A percentile compares a stretch with the other conserved stretches of the same genome.
These are phyloP conservation scores for Penicillium samsonianum DNA, from an alignment of 495 filamentous ascomycete genomes.

Conservation along the genomic window DNA sequence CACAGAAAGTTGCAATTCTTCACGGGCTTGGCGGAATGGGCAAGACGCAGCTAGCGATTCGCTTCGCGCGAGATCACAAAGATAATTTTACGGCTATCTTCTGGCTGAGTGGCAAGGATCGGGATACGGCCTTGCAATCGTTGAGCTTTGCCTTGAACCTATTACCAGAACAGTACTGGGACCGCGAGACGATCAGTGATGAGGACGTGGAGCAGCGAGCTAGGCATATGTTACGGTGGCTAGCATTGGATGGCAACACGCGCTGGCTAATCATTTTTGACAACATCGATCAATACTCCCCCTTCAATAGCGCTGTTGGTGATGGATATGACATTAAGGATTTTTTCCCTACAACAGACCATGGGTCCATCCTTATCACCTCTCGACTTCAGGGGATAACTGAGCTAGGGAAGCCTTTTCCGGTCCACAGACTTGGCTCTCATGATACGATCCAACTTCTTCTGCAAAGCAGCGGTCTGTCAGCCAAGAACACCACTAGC, in stretches of 20 bases:
- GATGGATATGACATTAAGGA: conserved; percentile 34
- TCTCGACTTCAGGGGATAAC: conserved; percentile 36
- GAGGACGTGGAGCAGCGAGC: conserved; percentile 22
- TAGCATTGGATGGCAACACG: conserved; percentile 29
- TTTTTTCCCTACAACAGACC: conserved; percentile 38
- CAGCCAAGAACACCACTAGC: neutral
- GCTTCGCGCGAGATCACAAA: conserved; percentile 35
- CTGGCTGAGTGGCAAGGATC: conserved; percentile 35
- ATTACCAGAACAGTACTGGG: conserved; percentile 15
- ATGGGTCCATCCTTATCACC: conserved; percentile 46
- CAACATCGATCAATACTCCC: conserved; percentile 43
- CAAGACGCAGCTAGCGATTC: conserved; percentile 46
- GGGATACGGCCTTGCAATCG: conserved; percentile 22
- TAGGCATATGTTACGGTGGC: conserved; percentile 27
- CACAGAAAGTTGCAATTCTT: conserved; percentile 34
- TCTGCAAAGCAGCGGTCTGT: conserved; percentile 21
- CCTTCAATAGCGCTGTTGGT: conserved; percentile 13
- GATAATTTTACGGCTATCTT: conserved; percentile 32
- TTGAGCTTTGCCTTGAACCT: conserved; percentile 25
- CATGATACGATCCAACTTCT: conserved; percentile 26
- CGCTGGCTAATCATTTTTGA: conserved; percentile 46
- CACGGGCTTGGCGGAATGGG: conserved; percentile 47
- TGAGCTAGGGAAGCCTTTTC: conserved; percentile 31
- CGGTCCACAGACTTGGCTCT: conserved; percentile 23
- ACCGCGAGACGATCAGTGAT: conserved; percentile 13